Percentiles rank a stretch among this genome's conserved stretches.
These are phyloP conservation scores for Globisporangium nodosum DNA, from an alignment of 352 stramenopile species.

Conservation along the genomic window DNA sequence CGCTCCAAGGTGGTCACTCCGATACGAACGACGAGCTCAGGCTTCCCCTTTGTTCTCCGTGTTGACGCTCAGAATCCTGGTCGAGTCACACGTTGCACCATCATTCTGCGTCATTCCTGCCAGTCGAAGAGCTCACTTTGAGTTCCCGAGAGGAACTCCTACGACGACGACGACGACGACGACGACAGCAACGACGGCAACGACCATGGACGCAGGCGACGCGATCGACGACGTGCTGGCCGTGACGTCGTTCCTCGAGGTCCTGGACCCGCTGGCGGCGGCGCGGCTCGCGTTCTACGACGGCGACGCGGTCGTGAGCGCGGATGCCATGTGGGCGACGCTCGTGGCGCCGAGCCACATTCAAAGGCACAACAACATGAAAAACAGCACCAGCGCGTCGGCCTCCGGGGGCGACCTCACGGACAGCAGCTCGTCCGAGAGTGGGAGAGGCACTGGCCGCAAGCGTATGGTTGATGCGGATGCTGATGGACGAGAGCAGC, in stretches of 20 bases:
- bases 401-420: background rate
- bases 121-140: background rate
- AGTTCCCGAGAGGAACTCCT: background rate
- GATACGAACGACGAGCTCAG: no score
- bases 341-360: background rate
- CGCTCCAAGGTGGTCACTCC: no score
- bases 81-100: no score
- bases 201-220: no score
- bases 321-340: background rate
- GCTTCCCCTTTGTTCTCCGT: no score
- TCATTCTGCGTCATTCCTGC: no score
- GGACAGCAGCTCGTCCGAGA: background rate
- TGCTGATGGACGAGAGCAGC: background rate
- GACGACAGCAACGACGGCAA: background rate
- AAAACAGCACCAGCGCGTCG: no score
- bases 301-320: background rate
- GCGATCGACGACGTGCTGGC: background rate
- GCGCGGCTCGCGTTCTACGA: background rate
- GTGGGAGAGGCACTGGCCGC: no score
- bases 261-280: background rate
- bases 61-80: no score
- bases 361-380: no score
- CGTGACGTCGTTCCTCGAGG: background rate
- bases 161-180: background rate
- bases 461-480: background rate